Conservation (phyloP, 2,329 filamentous ascomycete species). For the Epichloe baconii region DNA sequence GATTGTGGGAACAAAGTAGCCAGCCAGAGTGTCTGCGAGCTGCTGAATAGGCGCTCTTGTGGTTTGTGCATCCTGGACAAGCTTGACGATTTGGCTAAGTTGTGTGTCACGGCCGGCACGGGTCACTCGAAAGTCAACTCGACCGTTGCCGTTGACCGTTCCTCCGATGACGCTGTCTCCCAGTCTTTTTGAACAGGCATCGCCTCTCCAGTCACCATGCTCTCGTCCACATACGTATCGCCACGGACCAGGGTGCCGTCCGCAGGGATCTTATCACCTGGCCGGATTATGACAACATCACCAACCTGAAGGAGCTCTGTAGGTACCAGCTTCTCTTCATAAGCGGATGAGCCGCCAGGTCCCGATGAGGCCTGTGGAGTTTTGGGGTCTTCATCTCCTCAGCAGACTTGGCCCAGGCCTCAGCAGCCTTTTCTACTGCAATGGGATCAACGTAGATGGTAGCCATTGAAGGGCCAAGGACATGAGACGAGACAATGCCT, state of each 20-base stretch:
- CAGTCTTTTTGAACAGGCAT: slow-evolving; percentile 81
- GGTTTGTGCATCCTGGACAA: slow-evolving; percentile 96
- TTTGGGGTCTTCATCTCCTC: slow-evolving; percentile 28
- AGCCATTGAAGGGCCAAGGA: slow-evolving; percentile 88
- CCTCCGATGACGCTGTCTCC: slow-evolving; percentile 75
- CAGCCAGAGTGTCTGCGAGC: slow-evolving; percentile 79
- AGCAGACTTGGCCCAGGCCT: slow-evolving; percentile 47
- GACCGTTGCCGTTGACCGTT: slow-evolving; percentile 87
- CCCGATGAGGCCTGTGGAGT: slow-evolving; percentile 17
- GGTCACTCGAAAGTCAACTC: slow-evolving; percentile 84
- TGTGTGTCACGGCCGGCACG: slow-evolving; percentile 90
- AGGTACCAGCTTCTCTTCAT: slow-evolving; percentile 76
- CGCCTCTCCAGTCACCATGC: slow-evolving; percentile 96
- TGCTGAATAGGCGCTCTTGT: slow-evolving; percentile 88
- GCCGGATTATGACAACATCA: slow-evolving; percentile 83
- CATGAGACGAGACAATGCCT: slow-evolving; percentile 87
- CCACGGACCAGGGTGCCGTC: slow-evolving; percentile 80
- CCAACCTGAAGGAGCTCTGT: slow-evolving; percentile 91
- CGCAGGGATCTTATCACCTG: slow-evolving; percentile 92
- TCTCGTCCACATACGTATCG: slow-evolving; percentile 90
- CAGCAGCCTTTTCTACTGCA: slow-evolving; percentile 79
- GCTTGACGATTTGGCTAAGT: slow-evolving; percentile 91
- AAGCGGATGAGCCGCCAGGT: slow-evolving; percentile 40
- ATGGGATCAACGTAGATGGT: slow-evolving; percentile 94
- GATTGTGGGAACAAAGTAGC: slow-evolving; percentile 87